Conservation (phyloP, 2,329 filamentous ascomycete genomes). For the Paramyrothecium sp. region DNA sequence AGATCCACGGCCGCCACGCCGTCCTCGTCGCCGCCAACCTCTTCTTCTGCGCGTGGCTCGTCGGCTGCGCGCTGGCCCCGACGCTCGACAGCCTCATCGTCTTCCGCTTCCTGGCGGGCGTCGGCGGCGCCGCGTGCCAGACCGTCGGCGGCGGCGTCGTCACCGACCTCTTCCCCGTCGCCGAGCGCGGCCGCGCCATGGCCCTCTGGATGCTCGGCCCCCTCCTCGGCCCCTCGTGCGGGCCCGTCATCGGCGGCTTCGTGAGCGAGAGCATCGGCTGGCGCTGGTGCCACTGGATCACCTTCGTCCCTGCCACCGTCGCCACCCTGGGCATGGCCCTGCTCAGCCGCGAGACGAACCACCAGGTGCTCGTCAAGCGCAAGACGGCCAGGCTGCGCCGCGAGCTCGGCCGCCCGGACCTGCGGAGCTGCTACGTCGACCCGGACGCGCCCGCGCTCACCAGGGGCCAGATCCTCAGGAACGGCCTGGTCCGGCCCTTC, state of each 20-base stretch:
- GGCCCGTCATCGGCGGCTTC: slow-evolving; percentile 48
- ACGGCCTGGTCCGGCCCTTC: slow-evolving; percentile 51
- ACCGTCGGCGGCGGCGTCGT: slow-evolving; percentile 55
- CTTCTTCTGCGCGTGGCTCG: slow-evolving; percentile 61
- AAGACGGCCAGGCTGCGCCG: slow-evolving; percentile 44
- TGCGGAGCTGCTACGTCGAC: slow-evolving; percentile 45
- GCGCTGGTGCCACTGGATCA: slow-evolving; percentile 53
- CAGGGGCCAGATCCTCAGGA: slow-evolving; percentile 29
- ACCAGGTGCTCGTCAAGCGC: slow-evolving; percentile 46
- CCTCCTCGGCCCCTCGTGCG: slow-evolving; percentile 52
- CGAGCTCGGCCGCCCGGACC: slow-evolving; percentile 41
- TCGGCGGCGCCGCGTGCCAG: slow-evolving; percentile 55
- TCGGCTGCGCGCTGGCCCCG: slow-evolving; percentile 63
- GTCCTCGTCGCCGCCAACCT: slow-evolving; percentile 57
- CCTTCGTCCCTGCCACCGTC: slow-evolving; percentile 40
- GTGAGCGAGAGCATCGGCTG: slow-evolving; percentile 47
- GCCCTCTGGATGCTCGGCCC: slow-evolving; percentile 56
- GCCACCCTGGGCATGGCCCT: slow-evolving; percentile 21
- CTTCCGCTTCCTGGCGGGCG: slow-evolving; percentile 58
- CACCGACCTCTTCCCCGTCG: slow-evolving; percentile 50
- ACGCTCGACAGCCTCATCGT: slow-evolving; percentile 52
- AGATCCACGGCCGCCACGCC: slow-evolving; percentile 62
- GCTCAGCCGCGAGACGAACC: slow-evolving; percentile 37
- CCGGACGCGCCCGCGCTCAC: slow-evolving; percentile 16
- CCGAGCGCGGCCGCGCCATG: slow-evolving; percentile 45